These are phyloP conservation scores for Friedmanniomyces simplex DNA, from an alignment of 495 filamentous ascomycete genomes.

Conservation along the genomic window DNA sequence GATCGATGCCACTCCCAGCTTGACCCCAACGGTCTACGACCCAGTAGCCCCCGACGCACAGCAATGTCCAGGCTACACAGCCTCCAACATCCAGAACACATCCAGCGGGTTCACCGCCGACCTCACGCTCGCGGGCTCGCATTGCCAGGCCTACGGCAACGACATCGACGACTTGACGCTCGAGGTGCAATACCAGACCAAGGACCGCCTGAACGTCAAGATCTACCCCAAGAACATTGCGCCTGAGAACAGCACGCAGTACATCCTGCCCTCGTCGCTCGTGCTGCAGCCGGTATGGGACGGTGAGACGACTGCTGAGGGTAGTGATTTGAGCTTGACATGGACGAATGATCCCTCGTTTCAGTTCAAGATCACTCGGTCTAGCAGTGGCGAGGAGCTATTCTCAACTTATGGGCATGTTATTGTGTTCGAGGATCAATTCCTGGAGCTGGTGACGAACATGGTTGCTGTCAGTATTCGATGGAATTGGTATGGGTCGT, in stretches of 20 bases:
- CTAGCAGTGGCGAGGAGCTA: constrained; percentile 6
- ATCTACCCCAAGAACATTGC: constrained; percentile 20
- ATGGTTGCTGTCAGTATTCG: constrained; percentile 9
- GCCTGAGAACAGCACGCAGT: constrained; percentile 11
- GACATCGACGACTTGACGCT: constrained; percentile 20
- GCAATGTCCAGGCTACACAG: constrained; percentile 21
- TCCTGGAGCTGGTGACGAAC: constrained; percentile 16
- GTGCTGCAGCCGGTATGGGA: constrained; percentile 7
- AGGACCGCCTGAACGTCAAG: constrained; percentile 20
- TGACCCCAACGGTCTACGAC: constrained; percentile 17
- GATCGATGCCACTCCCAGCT: constrained; percentile 7
- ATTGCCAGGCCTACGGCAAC: constrained; percentile 20
- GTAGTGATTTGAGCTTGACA: constrained; percentile 15
- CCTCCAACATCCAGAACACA: constrained; percentile 8
- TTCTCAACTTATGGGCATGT: constrained; percentile 17
- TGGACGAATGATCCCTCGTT: constrained; percentile 19
- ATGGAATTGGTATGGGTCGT: neutral
- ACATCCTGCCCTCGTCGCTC: constrained; percentile 4
- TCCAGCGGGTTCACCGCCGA: constrained; percentile 18
- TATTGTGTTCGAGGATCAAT: constrained; percentile 22
- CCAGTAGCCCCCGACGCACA: constrained; percentile 19
- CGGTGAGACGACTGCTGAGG: constrained; percentile 2
- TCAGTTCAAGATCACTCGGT: constrained; percentile 17
- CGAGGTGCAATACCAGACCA: constrained; percentile 21
- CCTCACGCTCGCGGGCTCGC: constrained; percentile 16